These are phyloP conservation scores for Eucalyptus leucophloia DNA, from an alignment of 345 rosid genomes.

Conservation along the genomic window DNA sequence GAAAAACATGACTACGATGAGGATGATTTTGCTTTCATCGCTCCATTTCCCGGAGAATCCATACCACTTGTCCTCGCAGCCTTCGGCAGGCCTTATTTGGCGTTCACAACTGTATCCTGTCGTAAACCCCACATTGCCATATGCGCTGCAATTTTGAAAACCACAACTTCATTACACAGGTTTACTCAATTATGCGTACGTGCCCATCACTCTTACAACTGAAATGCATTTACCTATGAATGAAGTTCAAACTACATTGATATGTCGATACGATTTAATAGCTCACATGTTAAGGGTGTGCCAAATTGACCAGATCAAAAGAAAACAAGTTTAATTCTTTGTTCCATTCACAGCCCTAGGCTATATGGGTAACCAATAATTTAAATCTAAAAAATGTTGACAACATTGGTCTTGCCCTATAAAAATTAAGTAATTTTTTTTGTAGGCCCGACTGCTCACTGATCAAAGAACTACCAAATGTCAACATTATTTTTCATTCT, in stretches of 20 bases:
- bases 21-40: slow-evolving; percentile 14
- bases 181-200: neutral
- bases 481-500: neutral
- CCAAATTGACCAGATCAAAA: neutral
- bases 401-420: neutral
- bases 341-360: neutral
- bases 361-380: neutral
- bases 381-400: neutral
- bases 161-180: neutral
- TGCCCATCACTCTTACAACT: neutral
- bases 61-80: slow-evolving; percentile 10
- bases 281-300: neutral
- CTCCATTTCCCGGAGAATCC: slow-evolving; percentile 32
- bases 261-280: neutral
- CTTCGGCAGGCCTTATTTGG: neutral
- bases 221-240: neutral
- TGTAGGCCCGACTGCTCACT: neutral
- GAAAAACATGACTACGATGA: slow-evolving; percentile 19
- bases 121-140: slow-evolving; percentile 31
- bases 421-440: neutral
- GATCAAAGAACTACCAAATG: neutral
- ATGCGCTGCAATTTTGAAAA: slow-evolving; percentile 7
- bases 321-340: neutral
- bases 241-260: neutral
- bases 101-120: slow-evolving; percentile 22